Conservation (phyloP, 345 rosid genomes). For the Populus deltoides region DNA sequence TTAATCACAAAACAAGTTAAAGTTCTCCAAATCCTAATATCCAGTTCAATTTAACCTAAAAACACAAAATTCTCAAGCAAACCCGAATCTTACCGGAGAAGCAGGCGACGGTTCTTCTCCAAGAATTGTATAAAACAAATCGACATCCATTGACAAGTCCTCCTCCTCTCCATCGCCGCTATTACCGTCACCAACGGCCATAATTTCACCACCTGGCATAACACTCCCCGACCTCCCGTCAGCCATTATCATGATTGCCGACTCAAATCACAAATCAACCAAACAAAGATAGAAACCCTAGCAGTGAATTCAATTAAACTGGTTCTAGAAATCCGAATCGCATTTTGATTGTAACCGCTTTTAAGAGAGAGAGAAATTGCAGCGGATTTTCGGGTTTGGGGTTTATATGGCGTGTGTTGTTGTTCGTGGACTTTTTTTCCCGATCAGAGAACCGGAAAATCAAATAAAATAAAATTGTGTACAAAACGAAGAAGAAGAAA, state of each 20-base stretch:
- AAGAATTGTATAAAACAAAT: slow-evolving; percentile 3
- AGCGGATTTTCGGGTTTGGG: neutral
- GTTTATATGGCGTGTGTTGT: neutral
- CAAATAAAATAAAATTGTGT: neutral
- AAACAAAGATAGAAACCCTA: neutral
- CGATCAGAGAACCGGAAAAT: neutral
- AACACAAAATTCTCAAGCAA: neutral
- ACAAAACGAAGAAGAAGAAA: neutral
- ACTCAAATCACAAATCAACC: neutral
- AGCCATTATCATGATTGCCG: neutral
- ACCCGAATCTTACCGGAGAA: slow-evolving; percentile 10
- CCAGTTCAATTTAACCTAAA: neutral
- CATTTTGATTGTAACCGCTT: neutral
- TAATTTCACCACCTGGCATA: neutral
- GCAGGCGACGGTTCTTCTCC: slow-evolving; percentile 12
- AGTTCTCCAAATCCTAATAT: neutral
- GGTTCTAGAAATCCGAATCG: neutral
- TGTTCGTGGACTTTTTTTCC: neutral
- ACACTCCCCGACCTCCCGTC: neutral
- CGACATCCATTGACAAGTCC: slow-evolving; percentile 17
- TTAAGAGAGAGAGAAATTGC: neutral
- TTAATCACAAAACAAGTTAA: neutral
- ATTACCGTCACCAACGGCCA: neutral
- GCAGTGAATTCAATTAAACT: neutral
- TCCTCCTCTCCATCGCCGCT: slow-evolving; percentile 4